Evolutionary conservation across 179 eudicot species (phyloP).

Genomic region (Patellifolia procumbens): DNA sequence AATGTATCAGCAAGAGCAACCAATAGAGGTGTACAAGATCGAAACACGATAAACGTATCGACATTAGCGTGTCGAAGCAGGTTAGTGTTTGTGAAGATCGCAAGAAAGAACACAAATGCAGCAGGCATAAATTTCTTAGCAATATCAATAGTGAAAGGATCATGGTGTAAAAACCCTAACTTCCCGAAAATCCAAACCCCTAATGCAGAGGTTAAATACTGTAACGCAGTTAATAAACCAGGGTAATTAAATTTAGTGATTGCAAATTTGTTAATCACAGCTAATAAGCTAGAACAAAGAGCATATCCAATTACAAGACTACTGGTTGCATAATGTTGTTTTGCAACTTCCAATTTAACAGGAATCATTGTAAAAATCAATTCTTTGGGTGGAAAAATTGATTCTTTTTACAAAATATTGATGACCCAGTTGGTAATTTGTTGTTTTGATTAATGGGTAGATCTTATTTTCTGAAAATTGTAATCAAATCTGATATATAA

Average conservation of each 20-base stretch:
- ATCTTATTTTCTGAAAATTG: slow-evolving; percentile 19
- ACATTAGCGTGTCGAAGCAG: slow-evolving; percentile 95
- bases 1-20: slow-evolving; percentile 91
- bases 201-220: slow-evolving; percentile 77
- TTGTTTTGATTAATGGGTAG: slow-evolving; percentile 5
- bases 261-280: slow-evolving; percentile 95
- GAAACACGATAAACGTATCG: slow-evolving; percentile 88
- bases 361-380: slow-evolving; percentile 21
- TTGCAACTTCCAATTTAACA: slow-evolving; percentile 38
- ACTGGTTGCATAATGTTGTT: slow-evolving; percentile 76
- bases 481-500: slow-evolving; percentile 15
- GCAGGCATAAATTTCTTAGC: slow-evolving; percentile 94
- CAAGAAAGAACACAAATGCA: slow-evolving; percentile 81
- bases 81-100: slow-evolving; percentile 91
- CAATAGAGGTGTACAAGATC: slow-evolving; percentile 82
- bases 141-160: slow-evolving; percentile 56
- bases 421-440: slow-evolving; percentile 17
- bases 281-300: slow-evolving; percentile 84
- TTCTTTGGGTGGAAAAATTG: neutral
- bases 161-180: slow-evolving; percentile 77
- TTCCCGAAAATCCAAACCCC: slow-evolving; percentile 95
- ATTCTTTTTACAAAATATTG: slow-evolving; percentile 2
- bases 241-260: slow-evolving; percentile 94
- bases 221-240: slow-evolving; percentile 82
- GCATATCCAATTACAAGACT: slow-evolving; percentile 91